Percentiles rank a stretch among this genome's conserved stretches.
Conservation (phyloP, 345 rosid species). For the Angophora floribunda region DNA sequence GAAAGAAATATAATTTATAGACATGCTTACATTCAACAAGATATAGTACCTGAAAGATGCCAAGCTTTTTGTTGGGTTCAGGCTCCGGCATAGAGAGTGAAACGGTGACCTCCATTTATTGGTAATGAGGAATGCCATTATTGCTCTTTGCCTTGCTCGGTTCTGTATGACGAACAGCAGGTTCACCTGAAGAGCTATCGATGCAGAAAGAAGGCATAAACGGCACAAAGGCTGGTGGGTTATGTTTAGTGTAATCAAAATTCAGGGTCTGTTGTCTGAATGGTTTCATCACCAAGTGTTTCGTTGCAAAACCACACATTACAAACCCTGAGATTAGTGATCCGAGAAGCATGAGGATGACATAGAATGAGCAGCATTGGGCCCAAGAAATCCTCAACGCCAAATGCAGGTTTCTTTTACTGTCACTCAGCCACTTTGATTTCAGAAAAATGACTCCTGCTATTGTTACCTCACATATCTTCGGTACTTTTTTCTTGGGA, state of each 20-base stretch:
- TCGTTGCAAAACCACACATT: background rate
- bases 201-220: background rate
- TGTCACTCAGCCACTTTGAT: background rate
- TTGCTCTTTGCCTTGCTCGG: background rate
- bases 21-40: background rate
- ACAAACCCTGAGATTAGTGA: background rate
- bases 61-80: background rate
- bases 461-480: background rate
- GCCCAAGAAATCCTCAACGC: background rate
- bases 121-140: background rate
- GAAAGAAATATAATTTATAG: background rate
- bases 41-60: background rate
- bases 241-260: background rate
- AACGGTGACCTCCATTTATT: background rate
- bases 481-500: background rate
- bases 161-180: rapidly evolving
- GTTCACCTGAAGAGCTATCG: background rate
- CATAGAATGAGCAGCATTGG: background rate
- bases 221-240: background rate
- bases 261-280: background rate
- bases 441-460: background rate
- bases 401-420: background rate
- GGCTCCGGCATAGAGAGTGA: background rate
- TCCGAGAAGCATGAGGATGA: background rate
- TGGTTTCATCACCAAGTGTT: background rate